Evolutionary conservation across 192 early-diverging fungal species (phyloP).

Genomic region (Neocallimastix lanati): DNA sequence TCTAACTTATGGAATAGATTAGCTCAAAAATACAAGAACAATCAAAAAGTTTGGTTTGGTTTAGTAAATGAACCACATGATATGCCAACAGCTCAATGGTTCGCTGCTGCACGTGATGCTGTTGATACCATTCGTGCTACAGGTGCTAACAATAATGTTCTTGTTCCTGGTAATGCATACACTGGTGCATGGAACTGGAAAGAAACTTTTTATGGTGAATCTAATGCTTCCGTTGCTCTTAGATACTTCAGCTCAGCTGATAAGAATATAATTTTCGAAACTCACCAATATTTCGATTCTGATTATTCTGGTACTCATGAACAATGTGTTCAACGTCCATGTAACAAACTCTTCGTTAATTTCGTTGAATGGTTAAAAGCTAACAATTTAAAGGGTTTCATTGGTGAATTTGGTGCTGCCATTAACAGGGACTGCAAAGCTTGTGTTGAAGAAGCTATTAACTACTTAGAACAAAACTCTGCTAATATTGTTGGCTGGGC

Average conservation of each 20-base stretch:
- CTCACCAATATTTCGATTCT: no score
- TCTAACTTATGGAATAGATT: neutral
- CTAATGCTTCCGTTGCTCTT: slow-evolving; percentile 7
- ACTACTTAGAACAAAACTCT: slow-evolving; percentile 3
- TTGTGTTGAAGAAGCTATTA: neutral
- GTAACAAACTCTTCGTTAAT: neutral
- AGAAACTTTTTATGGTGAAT: neutral
- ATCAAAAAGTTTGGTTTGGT: slow-evolving; percentile 1
- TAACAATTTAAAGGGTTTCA: slow-evolving; percentile 7
- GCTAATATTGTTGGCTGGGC: slow-evolving; percentile 3
- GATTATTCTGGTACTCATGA: slow-evolving; percentile 2
- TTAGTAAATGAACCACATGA: slow-evolving; percentile 10
- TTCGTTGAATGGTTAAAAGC: slow-evolving; percentile 7
- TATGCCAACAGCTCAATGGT: neutral
- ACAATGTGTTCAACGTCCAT: slow-evolving; percentile 2
- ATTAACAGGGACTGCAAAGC: slow-evolving; percentile 2
- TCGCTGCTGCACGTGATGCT: slow-evolving; percentile 3
- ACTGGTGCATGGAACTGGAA: slow-evolving; percentile 12
- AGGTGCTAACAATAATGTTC: slow-evolving; percentile 9
- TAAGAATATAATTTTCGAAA: slow-evolving; percentile 13
- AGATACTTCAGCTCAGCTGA: slow-evolving; percentile 4
- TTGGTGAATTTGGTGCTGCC: slow-evolving; percentile 9
- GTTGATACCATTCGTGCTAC: slow-evolving; percentile 12
- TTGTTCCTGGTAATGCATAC: slow-evolving; percentile 9
- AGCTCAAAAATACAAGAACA: neutral